Percentiles rank a stretch among this genome's conserved stretches.
phyloP scores from a whole-genome alignment of 306 rosid genomes.

The Alnus glutinosa region DNA sequence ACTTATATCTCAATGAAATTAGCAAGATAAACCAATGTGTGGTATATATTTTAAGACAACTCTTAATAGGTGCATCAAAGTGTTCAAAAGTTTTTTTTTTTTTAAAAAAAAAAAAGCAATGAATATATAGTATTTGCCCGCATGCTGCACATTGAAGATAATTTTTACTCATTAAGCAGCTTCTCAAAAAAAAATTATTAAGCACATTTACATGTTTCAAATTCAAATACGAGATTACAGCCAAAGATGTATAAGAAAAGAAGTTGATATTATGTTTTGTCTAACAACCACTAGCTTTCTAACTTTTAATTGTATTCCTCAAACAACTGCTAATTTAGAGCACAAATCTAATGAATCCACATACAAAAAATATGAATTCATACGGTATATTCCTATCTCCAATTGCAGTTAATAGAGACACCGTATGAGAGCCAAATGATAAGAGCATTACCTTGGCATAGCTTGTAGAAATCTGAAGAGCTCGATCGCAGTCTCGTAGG shows the following conservation, averaged over 20 bases:
- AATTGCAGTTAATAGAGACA: neutral
- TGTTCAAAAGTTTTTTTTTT: too few species aligned
- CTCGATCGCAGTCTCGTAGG: slow-evolving; percentile 68
- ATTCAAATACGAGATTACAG: neutral
- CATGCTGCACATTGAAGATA: too few species aligned
- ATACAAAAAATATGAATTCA: neutral
- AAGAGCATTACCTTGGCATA: slow-evolving; percentile 66
- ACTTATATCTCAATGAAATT: too few species aligned
- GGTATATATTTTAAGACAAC: too few species aligned
- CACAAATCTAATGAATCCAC: neutral
- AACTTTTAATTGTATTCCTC: neutral
- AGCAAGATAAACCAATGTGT: too few species aligned
- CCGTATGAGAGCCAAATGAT: neutral
- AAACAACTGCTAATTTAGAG: neutral
- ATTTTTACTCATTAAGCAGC: too few species aligned
- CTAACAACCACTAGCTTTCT: neutral
- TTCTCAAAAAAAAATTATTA: too few species aligned
- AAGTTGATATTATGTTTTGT: neutral
- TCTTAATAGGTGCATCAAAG: too few species aligned
- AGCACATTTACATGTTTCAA: neutral
- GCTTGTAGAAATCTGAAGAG: slow-evolving; percentile 69
- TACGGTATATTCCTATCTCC: neutral
- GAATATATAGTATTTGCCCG: too few species aligned
- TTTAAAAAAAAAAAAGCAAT: too few species aligned
- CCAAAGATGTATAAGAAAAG: neutral